Evolutionary conservation across 2,329 filamentous ascomycete genomes (phyloP).

Genomic region (Decorospora gaudefroyi): DNA sequence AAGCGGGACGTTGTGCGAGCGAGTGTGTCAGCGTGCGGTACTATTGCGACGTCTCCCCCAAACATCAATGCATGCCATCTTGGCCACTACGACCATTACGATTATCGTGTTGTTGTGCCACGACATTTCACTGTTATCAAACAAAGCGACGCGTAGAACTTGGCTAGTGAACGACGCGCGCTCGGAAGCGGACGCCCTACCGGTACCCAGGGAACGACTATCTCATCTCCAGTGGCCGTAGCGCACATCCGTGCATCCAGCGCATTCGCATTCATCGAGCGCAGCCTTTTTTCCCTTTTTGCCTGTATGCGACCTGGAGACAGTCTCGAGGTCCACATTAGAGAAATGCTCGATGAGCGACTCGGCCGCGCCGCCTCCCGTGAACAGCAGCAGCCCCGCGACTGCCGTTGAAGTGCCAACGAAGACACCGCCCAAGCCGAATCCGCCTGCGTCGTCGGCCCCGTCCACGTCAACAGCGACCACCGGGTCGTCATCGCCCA

Average conservation of each 20-base stretch:
- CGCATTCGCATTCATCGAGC: constrained; percentile 19
- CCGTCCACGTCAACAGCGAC: constrained; percentile 15
- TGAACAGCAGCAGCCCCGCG: constrained; percentile 28
- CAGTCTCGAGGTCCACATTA: constrained; percentile 18
- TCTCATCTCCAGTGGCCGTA: constrained; percentile 18
- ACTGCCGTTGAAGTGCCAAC: constrained; percentile 28
- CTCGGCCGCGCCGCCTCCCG: constrained; percentile 24
- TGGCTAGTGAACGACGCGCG: constrained; percentile 11
- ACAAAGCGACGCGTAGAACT: constrained; percentile 12
- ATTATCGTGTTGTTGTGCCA: constrained; percentile 3
- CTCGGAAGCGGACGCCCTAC: constrained; percentile 4
- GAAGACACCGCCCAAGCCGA: constrained; percentile 21
- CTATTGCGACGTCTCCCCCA: constrained; percentile 5
- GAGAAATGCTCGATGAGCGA: constrained; percentile 36
- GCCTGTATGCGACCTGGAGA: constrained; percentile 24
- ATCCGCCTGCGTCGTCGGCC: constrained; percentile 7
- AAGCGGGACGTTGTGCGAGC: constrained; percentile 13
- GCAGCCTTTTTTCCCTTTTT: constrained; percentile 19
- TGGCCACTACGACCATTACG: constrained; percentile 1
- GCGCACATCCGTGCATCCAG: constrained; percentile 21
- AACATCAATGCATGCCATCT: not conserved
- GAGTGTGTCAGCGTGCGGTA: constrained; percentile 2
- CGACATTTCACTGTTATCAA: constrained; percentile 7
- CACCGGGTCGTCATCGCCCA: constrained; percentile 20
- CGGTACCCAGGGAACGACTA: constrained; percentile 14